Evolutionary conservation across 805 yeast species (phyloP).

Genomic region (Ogataea pilisensis): DNA sequence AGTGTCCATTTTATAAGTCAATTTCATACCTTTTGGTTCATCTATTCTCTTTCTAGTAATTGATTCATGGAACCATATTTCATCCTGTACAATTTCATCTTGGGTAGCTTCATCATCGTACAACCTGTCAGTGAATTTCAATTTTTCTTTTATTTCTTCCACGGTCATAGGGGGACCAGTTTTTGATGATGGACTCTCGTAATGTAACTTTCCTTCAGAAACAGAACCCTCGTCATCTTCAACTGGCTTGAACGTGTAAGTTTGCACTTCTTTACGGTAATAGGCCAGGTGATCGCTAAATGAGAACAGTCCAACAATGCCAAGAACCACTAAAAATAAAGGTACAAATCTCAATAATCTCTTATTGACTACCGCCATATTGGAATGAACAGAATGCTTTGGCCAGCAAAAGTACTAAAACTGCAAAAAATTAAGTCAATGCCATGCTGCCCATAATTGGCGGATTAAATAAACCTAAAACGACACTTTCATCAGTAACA

Average conservation of each 20-base stretch:
- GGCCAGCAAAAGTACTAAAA: too few species aligned
- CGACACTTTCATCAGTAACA: too few species aligned
- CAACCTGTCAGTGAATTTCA: not conserved
- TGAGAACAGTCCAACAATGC: not conserved
- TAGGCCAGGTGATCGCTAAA: not conserved
- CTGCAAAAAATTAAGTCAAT: too few species aligned
- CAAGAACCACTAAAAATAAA: not conserved
- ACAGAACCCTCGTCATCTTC: not conserved
- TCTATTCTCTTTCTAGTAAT: conserved; percentile 33
- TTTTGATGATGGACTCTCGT: not conserved
- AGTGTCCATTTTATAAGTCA: conserved; percentile 19
- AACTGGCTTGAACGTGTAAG: too few species aligned
- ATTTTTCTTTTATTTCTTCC: not conserved
- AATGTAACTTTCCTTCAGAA: conserved; percentile 1
- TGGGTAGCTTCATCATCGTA: conserved; percentile 1
- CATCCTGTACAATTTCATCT: conserved; percentile 31
- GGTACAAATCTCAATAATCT: not conserved
- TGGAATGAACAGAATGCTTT: too few species aligned
- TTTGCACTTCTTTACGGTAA: not conserved
- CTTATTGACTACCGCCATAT: not conserved
- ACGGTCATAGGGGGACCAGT: not conserved
- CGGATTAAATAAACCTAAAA: too few species aligned
- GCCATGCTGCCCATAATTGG: too few species aligned
- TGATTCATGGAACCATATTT: conserved; percentile 36
- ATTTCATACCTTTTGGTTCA: conserved; percentile 42